These are phyloP conservation scores for Hypoxylon rickii DNA, from an alignment of 495 filamentous ascomycete genomes.

Conservation along the genomic window DNA sequence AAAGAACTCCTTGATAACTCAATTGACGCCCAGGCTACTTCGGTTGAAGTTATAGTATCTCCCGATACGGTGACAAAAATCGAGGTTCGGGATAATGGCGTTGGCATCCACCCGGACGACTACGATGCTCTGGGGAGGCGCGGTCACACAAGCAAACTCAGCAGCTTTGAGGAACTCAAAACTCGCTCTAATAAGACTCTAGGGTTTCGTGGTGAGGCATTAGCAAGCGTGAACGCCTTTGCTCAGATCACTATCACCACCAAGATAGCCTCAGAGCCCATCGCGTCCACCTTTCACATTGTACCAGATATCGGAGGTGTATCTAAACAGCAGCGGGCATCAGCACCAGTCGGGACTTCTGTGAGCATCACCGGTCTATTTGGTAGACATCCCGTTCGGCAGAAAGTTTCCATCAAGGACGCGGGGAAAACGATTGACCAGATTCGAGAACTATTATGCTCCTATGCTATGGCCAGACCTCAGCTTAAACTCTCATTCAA, in stretches of 20 bases:
- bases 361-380: conserved; percentile 72
- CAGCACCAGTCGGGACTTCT: conserved; percentile 79
- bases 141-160: conserved; percentile 86
- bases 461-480: conserved; percentile 76
- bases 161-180: conserved; percentile 70
- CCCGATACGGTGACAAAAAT: conserved; percentile 79
- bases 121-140: conserved; percentile 68
- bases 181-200: conserved; percentile 67
- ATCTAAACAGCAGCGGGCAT: conserved; percentile 48
- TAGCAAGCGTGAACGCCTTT: conserved; percentile 77
- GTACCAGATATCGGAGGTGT: conserved; percentile 44
- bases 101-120: conserved; percentile 76
- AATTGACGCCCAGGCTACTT: conserved; percentile 78
- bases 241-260: conserved; percentile 71
- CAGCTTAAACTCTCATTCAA: conserved; percentile 67
- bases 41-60: conserved; percentile 73
- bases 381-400: conserved; percentile 72
- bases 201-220: conserved; percentile 87
- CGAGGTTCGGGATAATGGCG: conserved; percentile 88
- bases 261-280: conserved; percentile 68
- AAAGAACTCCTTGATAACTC: conserved; percentile 96
- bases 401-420: conserved; percentile 65
- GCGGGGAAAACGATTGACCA: conserved; percentile 63
- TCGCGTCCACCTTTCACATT: conserved; percentile 54
- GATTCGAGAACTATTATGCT: conserved; percentile 70